Conservation (phyloP, 352 stramenopile genomes). For the Pythium plurisporium region DNA sequence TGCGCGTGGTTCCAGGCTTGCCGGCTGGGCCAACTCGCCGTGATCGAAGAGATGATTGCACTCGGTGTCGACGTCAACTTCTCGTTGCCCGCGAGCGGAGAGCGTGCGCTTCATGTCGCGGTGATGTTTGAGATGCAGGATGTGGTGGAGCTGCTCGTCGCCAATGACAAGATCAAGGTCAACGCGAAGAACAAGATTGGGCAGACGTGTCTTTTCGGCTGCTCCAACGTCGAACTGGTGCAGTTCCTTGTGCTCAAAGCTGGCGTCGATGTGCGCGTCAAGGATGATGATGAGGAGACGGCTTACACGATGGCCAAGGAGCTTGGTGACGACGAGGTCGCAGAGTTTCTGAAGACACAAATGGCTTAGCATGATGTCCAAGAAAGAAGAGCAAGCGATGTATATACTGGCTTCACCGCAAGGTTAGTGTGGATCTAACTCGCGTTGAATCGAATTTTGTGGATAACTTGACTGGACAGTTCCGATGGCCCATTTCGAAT, state of each 20-base stretch:
- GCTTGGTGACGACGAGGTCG: constrained; percentile 76
- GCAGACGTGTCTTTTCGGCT: constrained; percentile 81
- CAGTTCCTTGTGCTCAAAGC: constrained; percentile 57
- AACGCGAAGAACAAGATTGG: constrained; percentile 65
- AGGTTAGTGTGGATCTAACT: constrained; percentile 1
- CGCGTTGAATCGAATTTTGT: constrained; percentile 11
- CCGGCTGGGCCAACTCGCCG: constrained; percentile 54
- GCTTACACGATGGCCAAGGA: constrained; percentile 61
- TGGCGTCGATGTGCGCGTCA: constrained; percentile 57
- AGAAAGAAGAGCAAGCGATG: background rate
- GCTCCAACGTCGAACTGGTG: constrained; percentile 66
- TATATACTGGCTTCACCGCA: background rate
- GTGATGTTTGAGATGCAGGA: constrained; percentile 84
- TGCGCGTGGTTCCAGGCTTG: constrained; percentile 77
- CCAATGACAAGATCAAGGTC: constrained; percentile 45
- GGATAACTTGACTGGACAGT: constrained; percentile 1
- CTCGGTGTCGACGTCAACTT: constrained; percentile 70
- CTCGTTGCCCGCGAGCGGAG: constrained; percentile 48
- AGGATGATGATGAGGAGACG: constrained; percentile 66
- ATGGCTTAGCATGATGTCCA: background rate
- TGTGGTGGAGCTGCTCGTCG: constrained; percentile 65
- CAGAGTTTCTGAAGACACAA: constrained; percentile 45
- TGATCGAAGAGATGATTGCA: constrained; percentile 77
- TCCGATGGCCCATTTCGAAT: background rate
- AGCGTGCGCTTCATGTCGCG: constrained; percentile 72